Conservation (phyloP, 345 rosid genomes). For the Noccaea bulbosa region DNA sequence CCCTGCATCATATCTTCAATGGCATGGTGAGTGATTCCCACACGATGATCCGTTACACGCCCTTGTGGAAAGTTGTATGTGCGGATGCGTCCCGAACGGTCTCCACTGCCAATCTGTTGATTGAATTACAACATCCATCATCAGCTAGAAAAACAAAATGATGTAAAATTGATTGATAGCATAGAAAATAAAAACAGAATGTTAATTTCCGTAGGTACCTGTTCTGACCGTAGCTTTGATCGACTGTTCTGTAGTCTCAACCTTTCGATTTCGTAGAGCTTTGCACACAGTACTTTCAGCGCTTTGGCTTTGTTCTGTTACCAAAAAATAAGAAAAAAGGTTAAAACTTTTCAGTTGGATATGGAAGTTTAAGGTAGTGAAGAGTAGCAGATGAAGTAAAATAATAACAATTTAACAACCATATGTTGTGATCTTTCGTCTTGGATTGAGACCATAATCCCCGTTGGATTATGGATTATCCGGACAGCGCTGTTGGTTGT, state of each 20-base stretch:
- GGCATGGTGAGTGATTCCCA: conserved; percentile 82
- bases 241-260: conserved; percentile 67
- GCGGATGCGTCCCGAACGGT: conserved; percentile 87
- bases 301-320: conserved; percentile 90
- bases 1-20: conserved; percentile 80
- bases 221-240: conserved; percentile 83
- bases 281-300: conserved; percentile 85
- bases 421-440: conserved; percentile 97
- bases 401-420: conserved; percentile 49
- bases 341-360: background rate
- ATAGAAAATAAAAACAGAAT: background rate
- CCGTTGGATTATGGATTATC: conserved; percentile 76
- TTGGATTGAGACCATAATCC: conserved; percentile 84
- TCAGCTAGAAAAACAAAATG: conserved; percentile 19
- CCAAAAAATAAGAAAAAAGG: background rate
- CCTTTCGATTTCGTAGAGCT: conserved; percentile 92
- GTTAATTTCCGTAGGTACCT: conserved; percentile 50
- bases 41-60: conserved; percentile 86
- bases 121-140: conserved; percentile 12
- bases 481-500: conserved; percentile 97
- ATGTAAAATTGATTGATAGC: conserved; percentile 23
- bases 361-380: conserved; percentile 16
- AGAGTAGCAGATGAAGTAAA: background rate
- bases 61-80: conserved; percentile 98
- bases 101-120: conserved; percentile 89